phyloP scores from a whole-genome alignment of 73 alveolate genomes.

The Paramecium sonneborni region DNA sequence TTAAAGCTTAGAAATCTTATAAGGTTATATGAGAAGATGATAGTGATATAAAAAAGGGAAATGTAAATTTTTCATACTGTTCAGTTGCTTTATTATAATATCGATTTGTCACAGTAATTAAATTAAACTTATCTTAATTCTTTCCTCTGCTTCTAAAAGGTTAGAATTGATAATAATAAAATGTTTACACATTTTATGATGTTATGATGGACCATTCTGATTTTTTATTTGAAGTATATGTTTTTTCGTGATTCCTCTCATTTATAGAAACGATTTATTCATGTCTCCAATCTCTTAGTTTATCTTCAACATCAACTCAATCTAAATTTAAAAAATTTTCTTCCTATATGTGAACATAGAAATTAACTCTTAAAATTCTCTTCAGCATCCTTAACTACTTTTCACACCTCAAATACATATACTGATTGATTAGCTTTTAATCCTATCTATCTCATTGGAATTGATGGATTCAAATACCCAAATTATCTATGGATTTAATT shows the following conservation, averaged over 20 bases:
- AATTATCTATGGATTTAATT: slow-evolving; percentile 42
- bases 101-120: slow-evolving; percentile 19
- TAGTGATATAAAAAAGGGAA: slow-evolving; percentile 40
- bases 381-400: slow-evolving; percentile 54
- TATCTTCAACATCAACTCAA: slow-evolving; percentile 59
- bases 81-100: slow-evolving; percentile 8
- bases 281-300: slow-evolving; percentile 49
- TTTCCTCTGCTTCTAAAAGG: slow-evolving; percentile 29
- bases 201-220: neutral
- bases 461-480: neutral
- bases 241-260: slow-evolving; percentile 13
- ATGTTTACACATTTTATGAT: neutral
- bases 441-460: slow-evolving; percentile 54
- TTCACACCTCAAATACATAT: slow-evolving; percentile 56
- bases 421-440: slow-evolving; percentile 20
- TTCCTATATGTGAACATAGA: neutral
- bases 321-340: neutral
- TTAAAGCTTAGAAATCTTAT: slow-evolving; percentile 30
- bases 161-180: neutral
- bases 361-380: slow-evolving; percentile 32
- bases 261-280: neutral
- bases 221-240: neutral
- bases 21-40: slow-evolving; percentile 54
- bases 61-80: slow-evolving; percentile 38
- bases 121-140: neutral